These are phyloP conservation scores for Aspergillus neoniger DNA, from an alignment of 2,329 filamentous ascomycete species.

Conservation along the genomic window DNA sequence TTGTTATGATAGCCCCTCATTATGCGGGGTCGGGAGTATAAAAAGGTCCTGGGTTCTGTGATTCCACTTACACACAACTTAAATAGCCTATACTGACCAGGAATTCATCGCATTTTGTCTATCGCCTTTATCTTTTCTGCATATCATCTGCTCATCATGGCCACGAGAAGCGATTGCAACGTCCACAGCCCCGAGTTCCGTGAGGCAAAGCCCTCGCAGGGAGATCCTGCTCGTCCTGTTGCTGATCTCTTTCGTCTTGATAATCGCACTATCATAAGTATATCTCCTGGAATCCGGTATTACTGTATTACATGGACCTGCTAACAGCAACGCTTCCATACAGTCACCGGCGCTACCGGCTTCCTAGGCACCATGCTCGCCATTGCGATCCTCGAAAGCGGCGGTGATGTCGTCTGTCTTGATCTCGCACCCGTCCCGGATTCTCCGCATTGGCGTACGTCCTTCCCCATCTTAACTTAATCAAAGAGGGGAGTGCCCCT, in stretches of 20 bases:
- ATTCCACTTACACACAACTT: no score
- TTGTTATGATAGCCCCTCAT: no score
- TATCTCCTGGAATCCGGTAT: no score
- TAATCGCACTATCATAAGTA: slow-evolving; percentile 6
- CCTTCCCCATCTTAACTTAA: background rate
- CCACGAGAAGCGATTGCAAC: background rate
- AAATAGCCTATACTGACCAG: no score
- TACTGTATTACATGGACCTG: no score
- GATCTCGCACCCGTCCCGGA: slow-evolving; percentile 23
- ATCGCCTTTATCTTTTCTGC: no score
- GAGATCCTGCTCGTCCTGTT: background rate
- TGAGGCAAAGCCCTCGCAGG: slow-evolving; percentile 1
- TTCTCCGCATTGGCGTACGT: slow-evolving; percentile 17
- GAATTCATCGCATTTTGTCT: no score
- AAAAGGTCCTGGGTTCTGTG: no score
- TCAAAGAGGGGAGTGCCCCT: background rate
- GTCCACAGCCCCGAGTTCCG: background rate
- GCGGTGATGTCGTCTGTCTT: slow-evolving; percentile 37
- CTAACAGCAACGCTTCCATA: background rate
- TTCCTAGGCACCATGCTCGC: slow-evolving; percentile 25
- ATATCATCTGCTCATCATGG: background rate
- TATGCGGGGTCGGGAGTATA: no score
- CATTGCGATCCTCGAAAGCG: slow-evolving; percentile 31
- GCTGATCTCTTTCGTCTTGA: background rate
- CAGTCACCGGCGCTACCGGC: slow-evolving; percentile 29